These are phyloP conservation scores for Ambrosia artemisiifolia DNA, from an alignment of 129 eudicot genomes.

Conservation along the genomic window DNA sequence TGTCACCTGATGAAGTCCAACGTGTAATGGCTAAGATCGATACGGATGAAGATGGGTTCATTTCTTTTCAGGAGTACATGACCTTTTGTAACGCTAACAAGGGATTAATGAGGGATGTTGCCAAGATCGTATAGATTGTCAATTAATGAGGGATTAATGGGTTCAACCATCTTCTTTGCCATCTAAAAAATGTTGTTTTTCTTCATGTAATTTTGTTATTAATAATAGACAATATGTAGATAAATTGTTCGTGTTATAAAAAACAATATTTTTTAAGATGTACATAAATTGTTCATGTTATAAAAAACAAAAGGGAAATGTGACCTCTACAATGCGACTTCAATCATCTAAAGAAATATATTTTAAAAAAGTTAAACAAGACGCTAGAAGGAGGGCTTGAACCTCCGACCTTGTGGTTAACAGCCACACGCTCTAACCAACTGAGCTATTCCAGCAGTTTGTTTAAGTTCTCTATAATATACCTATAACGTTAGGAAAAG, in stretches of 20 bases:
- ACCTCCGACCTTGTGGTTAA: constrained; percentile 99
- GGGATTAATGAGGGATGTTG: constrained; percentile 81
- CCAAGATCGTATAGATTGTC: constrained; percentile 54
- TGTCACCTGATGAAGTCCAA: constrained; percentile 56
- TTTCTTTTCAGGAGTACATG: constrained; percentile 71
- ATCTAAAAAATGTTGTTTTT: background rate
- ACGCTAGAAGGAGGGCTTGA: constrained; percentile 99
- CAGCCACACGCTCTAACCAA: constrained; percentile 99
- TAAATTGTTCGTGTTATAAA: background rate
- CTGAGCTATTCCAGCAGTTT: constrained; percentile 95
- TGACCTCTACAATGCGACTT: constrained; percentile 2
- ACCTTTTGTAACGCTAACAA: constrained; percentile 62
- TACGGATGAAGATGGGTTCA: constrained; percentile 73
- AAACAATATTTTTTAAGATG: too few relatives aligned
- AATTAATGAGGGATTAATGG: too few relatives aligned
- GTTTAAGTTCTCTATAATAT: background rate
- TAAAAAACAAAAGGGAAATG: background rate
- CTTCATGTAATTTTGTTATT: constrained; percentile 21
- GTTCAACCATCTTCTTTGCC: background rate
- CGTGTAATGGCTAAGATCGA: constrained; percentile 83
- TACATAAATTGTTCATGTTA: background rate
- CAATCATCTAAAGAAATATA: background rate
- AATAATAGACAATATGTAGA: constrained; percentile 7
- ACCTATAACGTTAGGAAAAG: too few relatives aligned
- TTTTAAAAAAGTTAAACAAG: background rate